phyloP scores from a whole-genome alignment of 2,329 filamentous ascomycete genomes.

The Chaetomiaceae sp. region DNA sequence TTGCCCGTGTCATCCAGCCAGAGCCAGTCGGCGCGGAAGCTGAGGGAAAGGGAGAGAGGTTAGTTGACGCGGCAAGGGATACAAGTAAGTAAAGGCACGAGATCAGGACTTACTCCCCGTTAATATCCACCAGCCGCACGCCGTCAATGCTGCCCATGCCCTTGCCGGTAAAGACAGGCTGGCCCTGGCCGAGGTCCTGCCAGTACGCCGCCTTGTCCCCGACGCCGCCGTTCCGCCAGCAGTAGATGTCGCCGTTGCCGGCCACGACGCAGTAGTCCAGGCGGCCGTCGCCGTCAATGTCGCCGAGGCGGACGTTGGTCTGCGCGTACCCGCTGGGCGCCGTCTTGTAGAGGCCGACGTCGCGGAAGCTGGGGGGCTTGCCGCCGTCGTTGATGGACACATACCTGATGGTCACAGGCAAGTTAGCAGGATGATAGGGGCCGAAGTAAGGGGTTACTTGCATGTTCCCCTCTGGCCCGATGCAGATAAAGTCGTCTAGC shows the following conservation, averaged over 20 bases:
- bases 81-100: too few species aligned
- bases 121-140: slow-evolving; percentile 11
- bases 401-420: not conserved
- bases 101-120: slow-evolving; percentile 18
- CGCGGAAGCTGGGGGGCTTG: slow-evolving; percentile 2
- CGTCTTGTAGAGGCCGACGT: not conserved
- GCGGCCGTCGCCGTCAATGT: slow-evolving; percentile 1
- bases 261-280: not conserved
- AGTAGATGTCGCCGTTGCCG: slow-evolving; percentile 1
- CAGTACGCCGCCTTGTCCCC: slow-evolving; percentile 27
- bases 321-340: not conserved
- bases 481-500: slow-evolving; percentile 9
- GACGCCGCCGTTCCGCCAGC: not conserved
- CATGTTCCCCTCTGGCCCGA: not conserved
- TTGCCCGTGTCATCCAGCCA: slow-evolving; percentile 22
- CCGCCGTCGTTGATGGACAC: slow-evolving; percentile 3
- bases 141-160: slow-evolving; percentile 21
- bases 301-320: slow-evolving; percentile 3
- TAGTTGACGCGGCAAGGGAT: too few species aligned
- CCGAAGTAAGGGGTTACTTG: not conserved
- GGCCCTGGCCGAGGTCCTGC: slow-evolving; percentile 29
- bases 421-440: not conserved
- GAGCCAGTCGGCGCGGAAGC: slow-evolving; percentile 26
- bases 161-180: slow-evolving; percentile 20
- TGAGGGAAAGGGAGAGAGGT: not conserved